Evolutionary conservation across 2,329 filamentous ascomycete genomes (phyloP), one percentile per base, ranked within the genome.

Genomic region (Polytolypa hystricis): DNA sequence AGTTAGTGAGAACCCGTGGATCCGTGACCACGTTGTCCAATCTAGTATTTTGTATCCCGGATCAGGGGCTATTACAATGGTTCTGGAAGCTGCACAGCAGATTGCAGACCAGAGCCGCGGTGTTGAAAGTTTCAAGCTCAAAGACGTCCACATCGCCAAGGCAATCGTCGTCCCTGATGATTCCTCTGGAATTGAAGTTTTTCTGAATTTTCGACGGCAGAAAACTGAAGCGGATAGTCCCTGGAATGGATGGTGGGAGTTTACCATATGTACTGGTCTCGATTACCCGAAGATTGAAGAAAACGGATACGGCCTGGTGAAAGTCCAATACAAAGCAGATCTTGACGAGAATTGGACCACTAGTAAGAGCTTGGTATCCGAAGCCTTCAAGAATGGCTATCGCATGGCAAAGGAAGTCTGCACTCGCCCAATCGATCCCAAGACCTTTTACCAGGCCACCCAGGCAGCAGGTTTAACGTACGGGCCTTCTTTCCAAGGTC

Each of bases 401-500:
- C 10, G 11, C 4, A 10, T 14, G 6, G 30, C 30, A 15, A n/a
- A 32, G 30, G 30, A 32, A 17, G n/a, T 15, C n/a, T 32, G 21
- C 21, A 25, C 7, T 7, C 7, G n/a, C n/a, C n/a, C 21, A 7
- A 25, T 32, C n/a, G 17, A 20, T 11, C 11, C 17, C 11, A 9
- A 20, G 10, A 20, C 14, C 19, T 32, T 45, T 3, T 56, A 57
- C 35, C 43, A 52, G n/a, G 46, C 47, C n/a, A 42, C 59, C 6
- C 38, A 47, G 14, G 47, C 42, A 5, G 42, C 47, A 10, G 56
- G 56, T 3, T 45, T 58, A 3, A 36, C 42, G 7, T 57, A 57
- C 17, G 57, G 57, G 5, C 45, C 52, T 4, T 35, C 52, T 3
- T 59, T 58, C 40, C 46, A 46, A 10, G 57, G 54, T 14, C 44